Conservation (phyloP, 495 filamentous ascomycete species). For the Letharia columbiana region DNA sequence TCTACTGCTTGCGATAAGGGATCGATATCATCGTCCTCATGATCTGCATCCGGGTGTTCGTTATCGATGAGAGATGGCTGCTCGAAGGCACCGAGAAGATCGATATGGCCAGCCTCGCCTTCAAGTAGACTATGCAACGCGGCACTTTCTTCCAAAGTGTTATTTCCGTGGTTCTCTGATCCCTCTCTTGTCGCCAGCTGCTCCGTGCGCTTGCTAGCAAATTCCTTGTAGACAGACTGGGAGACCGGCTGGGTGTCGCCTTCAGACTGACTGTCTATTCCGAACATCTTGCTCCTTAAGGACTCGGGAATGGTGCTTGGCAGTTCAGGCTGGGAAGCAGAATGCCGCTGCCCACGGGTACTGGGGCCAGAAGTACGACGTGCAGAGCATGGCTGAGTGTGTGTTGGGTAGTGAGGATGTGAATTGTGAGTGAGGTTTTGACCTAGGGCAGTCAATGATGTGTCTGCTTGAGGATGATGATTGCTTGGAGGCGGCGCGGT, state of each 20-base stretch:
- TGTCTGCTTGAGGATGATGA: background rate
- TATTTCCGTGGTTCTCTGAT: constrained; percentile 20
- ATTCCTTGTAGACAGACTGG: constrained; percentile 43
- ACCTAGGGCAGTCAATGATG: background rate
- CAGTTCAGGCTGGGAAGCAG: constrained; percentile 19
- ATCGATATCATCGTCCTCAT: constrained; percentile 34
- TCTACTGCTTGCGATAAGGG: constrained; percentile 22
- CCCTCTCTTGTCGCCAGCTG: constrained; percentile 21
- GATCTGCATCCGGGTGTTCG: constrained; percentile 20
- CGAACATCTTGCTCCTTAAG: constrained; percentile 19
- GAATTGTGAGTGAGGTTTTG: background rate
- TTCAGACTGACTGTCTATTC: constrained; percentile 17
- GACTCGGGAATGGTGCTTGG: constrained; percentile 25
- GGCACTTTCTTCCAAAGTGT: constrained; percentile 28
- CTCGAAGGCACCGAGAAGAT: constrained; percentile 40
- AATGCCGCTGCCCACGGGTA: background rate
- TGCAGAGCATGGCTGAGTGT: constrained; percentile 8
- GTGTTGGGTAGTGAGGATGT: background rate
- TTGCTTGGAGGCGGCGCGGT: background rate
- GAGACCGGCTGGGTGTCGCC: constrained; percentile 48
- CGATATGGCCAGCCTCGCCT: constrained; percentile 42
- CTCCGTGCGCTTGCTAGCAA: constrained; percentile 35
- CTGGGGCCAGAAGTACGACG: background rate
- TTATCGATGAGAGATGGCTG: constrained; percentile 18
- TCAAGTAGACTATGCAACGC: constrained; percentile 37